phyloP scores from a whole-genome alignment of 2,329 filamentous ascomycete species.

The Paecilomyces fulvus region DNA sequence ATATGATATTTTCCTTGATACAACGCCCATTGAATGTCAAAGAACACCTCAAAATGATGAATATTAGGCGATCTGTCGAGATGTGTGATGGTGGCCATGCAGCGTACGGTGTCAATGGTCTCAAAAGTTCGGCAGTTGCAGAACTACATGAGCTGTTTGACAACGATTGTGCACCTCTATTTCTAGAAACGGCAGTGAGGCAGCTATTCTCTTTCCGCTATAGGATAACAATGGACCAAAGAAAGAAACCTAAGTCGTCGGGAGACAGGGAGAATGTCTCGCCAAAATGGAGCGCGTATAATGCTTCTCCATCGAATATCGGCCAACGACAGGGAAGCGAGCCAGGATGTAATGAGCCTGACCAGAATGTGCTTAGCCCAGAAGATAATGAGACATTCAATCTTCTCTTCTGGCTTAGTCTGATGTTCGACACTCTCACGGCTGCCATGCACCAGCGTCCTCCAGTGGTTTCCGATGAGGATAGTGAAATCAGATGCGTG shows the following conservation, averaged over 20 bases:
- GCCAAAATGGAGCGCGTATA: neutral
- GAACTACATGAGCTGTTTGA: slow-evolving; percentile 13
- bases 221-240: slow-evolving; percentile 13
- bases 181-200: slow-evolving; percentile 32
- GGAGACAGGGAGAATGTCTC: neutral
- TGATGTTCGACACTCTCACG: slow-evolving; percentile 53
- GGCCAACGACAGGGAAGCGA: neutral
- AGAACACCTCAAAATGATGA: neutral
- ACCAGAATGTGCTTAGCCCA: slow-evolving; percentile 14
- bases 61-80: neutral
- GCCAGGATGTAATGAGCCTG: neutral
- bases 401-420: slow-evolving; percentile 49
- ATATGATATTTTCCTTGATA: slow-evolving; percentile 39
- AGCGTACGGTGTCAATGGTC: neutral
- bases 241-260: neutral
- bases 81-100: neutral
- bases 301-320: neutral
- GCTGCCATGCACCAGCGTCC: slow-evolving; percentile 45
- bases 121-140: neutral
- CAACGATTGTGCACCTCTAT: slow-evolving; percentile 22
- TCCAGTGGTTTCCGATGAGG: slow-evolving; percentile 38
- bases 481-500: slow-evolving; percentile 29
- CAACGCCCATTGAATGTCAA: slow-evolving; percentile 29
- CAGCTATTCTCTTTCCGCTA: slow-evolving; percentile 27
- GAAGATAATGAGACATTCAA: slow-evolving; percentile 43